Percentiles rank a stretch among this genome's conserved stretches.
Conservation (phyloP, 352 stramenopile species). For the Globisporangium spiculum region DNA sequence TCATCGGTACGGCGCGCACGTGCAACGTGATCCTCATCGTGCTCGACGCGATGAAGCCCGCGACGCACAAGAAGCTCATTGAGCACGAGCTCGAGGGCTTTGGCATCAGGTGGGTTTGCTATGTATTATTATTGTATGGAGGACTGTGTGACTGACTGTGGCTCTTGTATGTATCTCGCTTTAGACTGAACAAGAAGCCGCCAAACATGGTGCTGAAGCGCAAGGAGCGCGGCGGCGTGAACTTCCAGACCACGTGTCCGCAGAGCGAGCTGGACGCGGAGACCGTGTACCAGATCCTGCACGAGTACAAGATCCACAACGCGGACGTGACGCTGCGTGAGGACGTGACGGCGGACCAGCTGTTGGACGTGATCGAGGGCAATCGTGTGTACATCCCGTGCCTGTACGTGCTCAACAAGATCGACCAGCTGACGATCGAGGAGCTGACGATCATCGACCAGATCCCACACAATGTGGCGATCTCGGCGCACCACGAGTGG, state of each 20-base stretch:
- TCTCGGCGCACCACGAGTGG: constrained; percentile 96
- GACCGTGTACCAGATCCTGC: constrained; percentile 92
- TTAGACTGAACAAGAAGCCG: constrained; percentile 94
- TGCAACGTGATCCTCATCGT: constrained; percentile 99
- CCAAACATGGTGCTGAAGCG: constrained; percentile 96
- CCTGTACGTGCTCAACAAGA: constrained; percentile 99
- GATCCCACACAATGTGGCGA: constrained; percentile 98
- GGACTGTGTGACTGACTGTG: background rate
- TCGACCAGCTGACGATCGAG: constrained; percentile 98
- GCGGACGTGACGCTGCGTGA: constrained; percentile 95
- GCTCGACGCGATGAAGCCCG: constrained; percentile 95
- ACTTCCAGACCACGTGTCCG: constrained; percentile 94
- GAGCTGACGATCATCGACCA: constrained; percentile 98
- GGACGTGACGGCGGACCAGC: constrained; percentile 96
- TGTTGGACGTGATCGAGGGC: constrained; percentile 99
- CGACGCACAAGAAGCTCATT: constrained; percentile 99
- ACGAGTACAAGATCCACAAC: constrained; percentile 99
- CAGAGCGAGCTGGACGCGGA: constrained; percentile 94
- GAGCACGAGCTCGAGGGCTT: constrained; percentile 98
- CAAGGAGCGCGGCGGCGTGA: constrained; percentile 97
- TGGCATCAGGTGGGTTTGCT: constrained; percentile 84
- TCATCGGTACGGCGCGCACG: constrained; percentile 96
- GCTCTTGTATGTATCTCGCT: background rate
- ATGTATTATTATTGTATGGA: background rate
- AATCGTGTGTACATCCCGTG: constrained; percentile 98